A percentile compares a stretch with the other conserved stretches of the same genome.
Evolutionary conservation across 352 stramenopile genomes (phyloP).

Genomic region (Discostella stelligera): DNA sequence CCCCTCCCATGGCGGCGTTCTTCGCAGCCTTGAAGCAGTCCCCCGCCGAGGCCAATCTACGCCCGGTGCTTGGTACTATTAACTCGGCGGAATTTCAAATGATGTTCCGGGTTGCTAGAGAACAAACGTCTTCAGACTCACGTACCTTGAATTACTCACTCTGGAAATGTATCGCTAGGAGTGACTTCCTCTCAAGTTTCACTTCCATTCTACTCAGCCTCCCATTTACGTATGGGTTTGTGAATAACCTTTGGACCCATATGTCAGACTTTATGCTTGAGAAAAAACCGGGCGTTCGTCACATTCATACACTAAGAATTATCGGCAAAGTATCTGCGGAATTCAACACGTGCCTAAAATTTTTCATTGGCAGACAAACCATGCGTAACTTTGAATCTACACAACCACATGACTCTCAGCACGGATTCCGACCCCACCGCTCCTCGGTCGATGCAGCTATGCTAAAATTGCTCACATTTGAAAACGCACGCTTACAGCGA

Average conservation of each 20-base stretch:
- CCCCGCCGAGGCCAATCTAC: neutral
- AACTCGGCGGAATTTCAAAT: conserved; percentile 12
- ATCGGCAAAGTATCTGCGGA: conserved; percentile 48
- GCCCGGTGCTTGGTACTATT: neutral
- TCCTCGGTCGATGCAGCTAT: conserved; percentile 9
- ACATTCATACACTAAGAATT: too few relatives aligned
- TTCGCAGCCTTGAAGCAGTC: neutral
- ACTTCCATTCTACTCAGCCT: conserved; percentile 7
- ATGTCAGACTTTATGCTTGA: conserved; percentile 19
- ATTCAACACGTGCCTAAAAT: conserved; percentile 17
- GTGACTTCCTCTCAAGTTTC: neutral
- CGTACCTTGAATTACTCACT: neutral
- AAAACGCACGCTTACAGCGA: neutral
- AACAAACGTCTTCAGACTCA: conserved; percentile 20
- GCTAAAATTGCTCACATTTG: conserved; percentile 10
- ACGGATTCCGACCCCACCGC: neutral
- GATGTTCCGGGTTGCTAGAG: conserved; percentile 7
- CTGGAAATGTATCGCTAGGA: conserved; percentile 8
- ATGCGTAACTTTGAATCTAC: conserved; percentile 7
- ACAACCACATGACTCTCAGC: conserved; percentile 12
- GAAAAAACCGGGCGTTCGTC: too few relatives aligned
- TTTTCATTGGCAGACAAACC: conserved; percentile 8
- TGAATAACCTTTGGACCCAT: conserved; percentile 29
- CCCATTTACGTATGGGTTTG: conserved; percentile 15
- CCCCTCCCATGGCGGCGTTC: too few relatives aligned